Evolutionary conservation across 345 rosid genomes (phyloP).

Genomic region (Raphanus raphanistrum): DNA sequence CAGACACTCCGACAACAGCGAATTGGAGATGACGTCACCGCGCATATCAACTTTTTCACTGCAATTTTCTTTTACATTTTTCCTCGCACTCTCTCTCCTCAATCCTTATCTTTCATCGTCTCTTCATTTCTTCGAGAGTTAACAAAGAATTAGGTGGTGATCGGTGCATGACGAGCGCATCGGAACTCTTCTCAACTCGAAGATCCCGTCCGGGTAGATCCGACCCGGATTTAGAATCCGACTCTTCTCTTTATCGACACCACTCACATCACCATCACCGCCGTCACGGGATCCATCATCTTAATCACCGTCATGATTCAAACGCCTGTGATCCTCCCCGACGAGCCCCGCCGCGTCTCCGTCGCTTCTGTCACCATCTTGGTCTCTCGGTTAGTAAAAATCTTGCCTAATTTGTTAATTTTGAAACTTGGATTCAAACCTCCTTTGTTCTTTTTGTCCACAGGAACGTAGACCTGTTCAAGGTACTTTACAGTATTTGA

Average conservation of each 20-base stretch:
- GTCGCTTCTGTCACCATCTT: slow-evolving; percentile 45
- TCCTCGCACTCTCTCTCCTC: neutral
- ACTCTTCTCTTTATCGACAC: slow-evolving; percentile 45
- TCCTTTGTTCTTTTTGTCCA: neutral
- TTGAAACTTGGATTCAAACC: neutral
- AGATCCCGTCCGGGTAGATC: slow-evolving; percentile 72
- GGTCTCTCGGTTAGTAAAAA: slow-evolving; percentile 39
- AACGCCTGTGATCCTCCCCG: slow-evolving; percentile 64
- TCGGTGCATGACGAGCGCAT: slow-evolving; percentile 86
- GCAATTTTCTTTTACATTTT: slow-evolving; percentile 21
- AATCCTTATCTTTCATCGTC: neutral
- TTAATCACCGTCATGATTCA: slow-evolving; percentile 53
- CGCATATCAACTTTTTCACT: neutral
- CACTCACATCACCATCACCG: slow-evolving; percentile 40
- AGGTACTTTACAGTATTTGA: slow-evolving; percentile 41
- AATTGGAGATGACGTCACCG: slow-evolving; percentile 29
- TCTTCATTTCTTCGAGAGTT: too few relatives aligned
- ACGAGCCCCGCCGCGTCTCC: slow-evolving; percentile 53
- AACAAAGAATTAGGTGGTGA: neutral
- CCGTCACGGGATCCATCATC: slow-evolving; percentile 53
- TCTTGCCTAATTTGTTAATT: neutral
- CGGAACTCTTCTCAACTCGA: slow-evolving; percentile 79
- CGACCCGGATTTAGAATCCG: slow-evolving; percentile 47
- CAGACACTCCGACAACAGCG: slow-evolving; percentile 11
- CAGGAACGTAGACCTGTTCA: slow-evolving; percentile 60